These are phyloP conservation scores for Tillandsia fasciculata DNA, from an alignment of 176 grass and related monocot genomes.

Conservation along the genomic window DNA sequence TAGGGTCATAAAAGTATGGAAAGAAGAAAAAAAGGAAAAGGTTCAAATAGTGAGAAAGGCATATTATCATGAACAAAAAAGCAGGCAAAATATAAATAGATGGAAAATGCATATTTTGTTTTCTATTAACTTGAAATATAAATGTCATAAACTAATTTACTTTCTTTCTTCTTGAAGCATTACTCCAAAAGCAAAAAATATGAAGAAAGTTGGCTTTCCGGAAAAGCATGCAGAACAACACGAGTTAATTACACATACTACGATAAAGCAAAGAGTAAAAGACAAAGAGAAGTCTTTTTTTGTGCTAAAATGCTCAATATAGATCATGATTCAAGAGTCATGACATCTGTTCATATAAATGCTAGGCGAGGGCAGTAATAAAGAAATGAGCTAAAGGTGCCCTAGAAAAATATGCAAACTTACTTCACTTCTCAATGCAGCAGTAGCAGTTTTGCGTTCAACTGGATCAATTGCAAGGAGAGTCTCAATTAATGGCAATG, in stretches of 20 bases:
- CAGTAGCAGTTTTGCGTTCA: conserved; percentile 43
- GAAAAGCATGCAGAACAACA: not conserved
- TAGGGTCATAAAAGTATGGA: too few species aligned
- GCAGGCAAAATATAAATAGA: too few species aligned
- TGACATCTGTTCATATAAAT: conserved; percentile 1
- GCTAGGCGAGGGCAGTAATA: not conserved
- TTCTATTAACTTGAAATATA: too few species aligned
- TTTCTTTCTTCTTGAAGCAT: too few species aligned
- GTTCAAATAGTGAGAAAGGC: too few species aligned
- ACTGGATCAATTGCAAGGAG: conserved; percentile 47
- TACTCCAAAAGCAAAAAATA: too few species aligned
- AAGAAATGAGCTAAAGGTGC: not conserved
- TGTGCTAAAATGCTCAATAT: not conserved
- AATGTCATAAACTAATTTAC: too few species aligned
- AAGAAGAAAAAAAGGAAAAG: too few species aligned
- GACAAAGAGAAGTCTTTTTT: not conserved
- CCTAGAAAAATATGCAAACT: conserved; percentile 5
- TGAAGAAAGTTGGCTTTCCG: too few species aligned
- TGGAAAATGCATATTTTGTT: too few species aligned
- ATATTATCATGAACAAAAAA: too few species aligned
- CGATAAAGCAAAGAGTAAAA: not conserved
- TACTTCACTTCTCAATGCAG: conserved; percentile 52
- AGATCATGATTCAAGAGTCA: not conserved
- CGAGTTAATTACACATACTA: not conserved
- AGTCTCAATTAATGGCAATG: conserved; percentile 47